phyloP scores from a whole-genome alignment of 1,139 yeast genomes.

The Candida sanyaensis region DNA sequence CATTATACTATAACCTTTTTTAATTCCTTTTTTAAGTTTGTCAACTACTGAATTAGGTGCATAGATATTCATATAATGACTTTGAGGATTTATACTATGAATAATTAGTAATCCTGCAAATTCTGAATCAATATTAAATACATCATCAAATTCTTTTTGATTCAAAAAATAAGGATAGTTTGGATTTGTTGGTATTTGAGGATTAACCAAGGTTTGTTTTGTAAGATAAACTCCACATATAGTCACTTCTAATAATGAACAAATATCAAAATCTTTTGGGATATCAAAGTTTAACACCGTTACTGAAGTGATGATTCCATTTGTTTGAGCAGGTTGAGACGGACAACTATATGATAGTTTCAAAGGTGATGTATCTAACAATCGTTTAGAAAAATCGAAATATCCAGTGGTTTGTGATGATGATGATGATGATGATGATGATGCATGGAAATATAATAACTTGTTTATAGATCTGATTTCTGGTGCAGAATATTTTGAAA shows the following conservation, averaged over 20 bases:
- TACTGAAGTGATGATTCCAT: conserved; percentile 22
- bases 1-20: conserved; percentile 39
- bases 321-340: not conserved
- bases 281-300: conserved; percentile 36
- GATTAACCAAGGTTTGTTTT: not conserved
- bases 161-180: conserved; percentile 7
- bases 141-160: conserved; percentile 1
- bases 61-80: conserved; percentile 53
- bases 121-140: not conserved
- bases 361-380: conserved; percentile 50
- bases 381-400: conserved; percentile 52
- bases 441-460: conserved; percentile 55
- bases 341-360: conserved; percentile 38
- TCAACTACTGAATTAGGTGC: conserved; percentile 40
- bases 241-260: conserved; percentile 52
- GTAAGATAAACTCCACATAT: conserved; percentile 48
- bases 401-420: not conserved
- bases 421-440: too few species aligned
- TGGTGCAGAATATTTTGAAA: conserved; percentile 46
- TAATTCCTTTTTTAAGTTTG: conserved; percentile 15
- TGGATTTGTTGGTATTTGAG: not conserved
- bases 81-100: conserved; percentile 58
- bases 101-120: conserved; percentile 51
- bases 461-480: conserved; percentile 55
- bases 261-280: conserved; percentile 23